Conservation (phyloP, 768 basidiomycete species). For the Agaricus sinodeliciosus region DNA sequence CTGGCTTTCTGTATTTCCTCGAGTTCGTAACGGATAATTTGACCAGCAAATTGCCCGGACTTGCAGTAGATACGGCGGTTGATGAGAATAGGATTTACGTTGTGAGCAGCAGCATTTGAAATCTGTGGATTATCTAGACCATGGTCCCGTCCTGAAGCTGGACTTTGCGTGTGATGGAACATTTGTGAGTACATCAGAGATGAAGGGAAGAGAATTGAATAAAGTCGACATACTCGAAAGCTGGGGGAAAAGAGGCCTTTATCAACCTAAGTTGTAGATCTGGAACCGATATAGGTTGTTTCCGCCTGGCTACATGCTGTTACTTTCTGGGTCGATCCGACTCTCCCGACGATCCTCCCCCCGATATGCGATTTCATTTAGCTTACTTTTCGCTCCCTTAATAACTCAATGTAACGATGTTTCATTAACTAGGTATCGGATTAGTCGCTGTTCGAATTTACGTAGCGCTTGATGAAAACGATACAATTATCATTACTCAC, state of each 20-base stretch:
- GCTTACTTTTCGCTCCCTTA: not conserved
- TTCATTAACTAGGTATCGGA: no score
- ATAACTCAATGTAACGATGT: not conserved
- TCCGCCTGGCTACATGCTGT: constrained; percentile 5
- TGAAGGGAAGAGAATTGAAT: not conserved
- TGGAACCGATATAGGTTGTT: constrained; percentile 9
- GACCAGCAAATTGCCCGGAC: constrained; percentile 56
- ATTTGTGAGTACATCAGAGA: constrained; percentile 4
- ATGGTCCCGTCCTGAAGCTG: not conserved
- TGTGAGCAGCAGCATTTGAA: not conserved
- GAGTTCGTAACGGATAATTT: constrained; percentile 47
- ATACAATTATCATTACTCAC: constrained; percentile 1
- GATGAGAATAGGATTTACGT: constrained; percentile 22
- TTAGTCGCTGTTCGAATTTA: not conserved
- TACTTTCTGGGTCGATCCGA: constrained; percentile 6
- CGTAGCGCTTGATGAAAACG: not conserved
- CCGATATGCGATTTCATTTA: constrained; percentile 1
- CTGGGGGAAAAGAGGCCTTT: constrained; percentile 9
- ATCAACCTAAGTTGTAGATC: constrained; percentile 10
- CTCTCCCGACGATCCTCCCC: constrained; percentile 9
- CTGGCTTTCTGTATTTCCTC: constrained; percentile 59
- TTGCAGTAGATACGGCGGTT: constrained; percentile 49
- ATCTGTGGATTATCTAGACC: not conserved
- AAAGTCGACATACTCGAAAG: constrained; percentile 4
- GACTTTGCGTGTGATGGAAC: not conserved